Evolutionary conservation across 2,329 filamentous ascomycete species (phyloP), one percentile per base, ranked within the genome.

Genomic region (Colletotrichum sp.): DNA sequence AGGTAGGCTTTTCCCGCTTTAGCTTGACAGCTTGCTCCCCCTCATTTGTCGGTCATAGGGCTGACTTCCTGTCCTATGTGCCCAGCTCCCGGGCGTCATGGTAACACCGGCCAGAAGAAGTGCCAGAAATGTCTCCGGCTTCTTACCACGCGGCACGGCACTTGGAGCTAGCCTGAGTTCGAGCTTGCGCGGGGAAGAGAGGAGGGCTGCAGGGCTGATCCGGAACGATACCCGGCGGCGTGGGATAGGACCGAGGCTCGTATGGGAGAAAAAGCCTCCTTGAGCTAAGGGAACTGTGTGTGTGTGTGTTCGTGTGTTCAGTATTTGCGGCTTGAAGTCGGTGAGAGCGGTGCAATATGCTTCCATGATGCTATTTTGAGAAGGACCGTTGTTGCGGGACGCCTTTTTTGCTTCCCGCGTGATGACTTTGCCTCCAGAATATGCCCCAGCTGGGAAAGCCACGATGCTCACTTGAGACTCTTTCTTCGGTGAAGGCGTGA

Each of bases 321-420:
- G 24, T 49, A 18, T 52, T n/a, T 13, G 24, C 6, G 59, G 63
- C 24, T 52, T 10, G 3, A 26, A 26, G 21, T 24, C 28, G 9
- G 70, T 36, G 55, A 72, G 55, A 39, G 30, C 32, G 66, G n/a
- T 64, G 59, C 15, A 26, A 16, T 57, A n/a, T 59, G n/a, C 24
- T 44, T 34, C 65, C 32, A 18, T 24, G 63, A 32, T 73, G 57
- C 57, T 73, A 73, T 73, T 70, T 73, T 34, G 68, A 72, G 72
- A 66, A 7, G 6, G 36, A n/a, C 5, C n/a, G 6, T 21, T 15
- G 28, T 59, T 59, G 55, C 13, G 12, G 21, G 15, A 15, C 10
- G 34, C 6, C 18, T 2, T 26, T 26, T 6, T 12, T 5, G 9
- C 3, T 52, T 7, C 8, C 18, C 39, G 10, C 26, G 28, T 16